These are phyloP conservation scores for Acacia crassicarpa DNA, from an alignment of 306 rosid genomes.

Conservation along the genomic window DNA sequence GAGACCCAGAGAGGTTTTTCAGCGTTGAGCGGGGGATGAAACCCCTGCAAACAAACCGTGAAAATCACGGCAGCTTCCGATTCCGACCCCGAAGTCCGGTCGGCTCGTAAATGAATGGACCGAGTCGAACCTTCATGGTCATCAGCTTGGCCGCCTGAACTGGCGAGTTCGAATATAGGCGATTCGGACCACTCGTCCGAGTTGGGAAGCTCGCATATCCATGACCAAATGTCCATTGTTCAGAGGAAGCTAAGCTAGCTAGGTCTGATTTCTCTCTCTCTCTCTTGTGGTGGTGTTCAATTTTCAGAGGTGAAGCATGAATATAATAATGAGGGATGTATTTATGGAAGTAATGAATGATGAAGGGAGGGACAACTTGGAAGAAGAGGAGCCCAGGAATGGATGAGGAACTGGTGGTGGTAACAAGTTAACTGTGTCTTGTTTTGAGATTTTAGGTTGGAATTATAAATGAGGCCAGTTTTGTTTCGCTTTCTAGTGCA, in stretches of 20 bases:
- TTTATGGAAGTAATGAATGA: constrained; percentile 51
- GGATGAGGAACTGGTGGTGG: constrained; percentile 53
- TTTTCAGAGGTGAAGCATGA: background rate
- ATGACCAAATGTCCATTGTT: constrained; percentile 79
- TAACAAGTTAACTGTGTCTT: constrained; percentile 30
- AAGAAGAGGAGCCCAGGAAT: constrained; percentile 39
- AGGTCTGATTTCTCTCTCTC: background rate
- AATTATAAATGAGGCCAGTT: constrained; percentile 40
- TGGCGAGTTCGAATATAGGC: constrained; percentile 55
- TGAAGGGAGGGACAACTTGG: constrained; percentile 45
- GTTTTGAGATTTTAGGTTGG: constrained; percentile 33
- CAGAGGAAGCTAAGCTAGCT: background rate
- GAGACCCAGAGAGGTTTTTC: constrained; percentile 72
- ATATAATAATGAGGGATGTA: background rate
- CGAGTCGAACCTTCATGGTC: constrained; percentile 28
- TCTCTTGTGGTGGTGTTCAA: background rate
- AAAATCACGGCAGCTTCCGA: constrained; percentile 52
- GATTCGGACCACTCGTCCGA: constrained; percentile 52
- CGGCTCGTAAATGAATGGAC: constrained; percentile 60
- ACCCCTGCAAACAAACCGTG: constrained; percentile 60
- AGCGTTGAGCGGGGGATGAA: constrained; percentile 33
- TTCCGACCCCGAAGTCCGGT: constrained; percentile 52
- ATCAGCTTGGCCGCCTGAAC: constrained; percentile 17
- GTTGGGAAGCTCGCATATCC: constrained; percentile 79
- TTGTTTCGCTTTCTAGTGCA: constrained; percentile 39